phyloP scores from a whole-genome alignment of 257 asterid genomes.

The Penstemon eatonii region DNA sequence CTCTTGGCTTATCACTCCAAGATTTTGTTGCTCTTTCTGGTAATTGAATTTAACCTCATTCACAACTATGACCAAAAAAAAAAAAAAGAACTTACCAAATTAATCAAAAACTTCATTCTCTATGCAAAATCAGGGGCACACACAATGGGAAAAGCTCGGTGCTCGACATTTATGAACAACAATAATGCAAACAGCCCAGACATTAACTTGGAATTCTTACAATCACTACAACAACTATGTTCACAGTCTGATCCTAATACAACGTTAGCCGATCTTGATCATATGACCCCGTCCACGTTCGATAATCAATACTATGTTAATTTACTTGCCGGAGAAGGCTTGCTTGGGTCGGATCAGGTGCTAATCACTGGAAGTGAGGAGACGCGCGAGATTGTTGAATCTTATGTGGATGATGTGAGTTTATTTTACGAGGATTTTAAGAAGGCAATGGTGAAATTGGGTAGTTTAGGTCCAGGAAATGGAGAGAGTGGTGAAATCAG shows the following conservation, averaged over 20 bases:
- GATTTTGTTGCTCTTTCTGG: conserved; percentile 89
- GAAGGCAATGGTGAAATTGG: conserved; percentile 74
- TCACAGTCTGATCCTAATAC: conserved; percentile 38
- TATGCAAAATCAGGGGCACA: conserved; percentile 58
- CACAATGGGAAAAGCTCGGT: conserved; percentile 85
- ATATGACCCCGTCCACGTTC: conserved; percentile 48
- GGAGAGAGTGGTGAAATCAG: conserved; percentile 63
- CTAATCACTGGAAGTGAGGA: conserved; percentile 41
- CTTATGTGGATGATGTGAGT: conserved; percentile 41
- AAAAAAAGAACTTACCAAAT: not conserved
- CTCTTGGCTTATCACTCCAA: conserved; percentile 60
- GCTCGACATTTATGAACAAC: conserved; percentile 59
- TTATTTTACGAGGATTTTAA: conserved; percentile 54
- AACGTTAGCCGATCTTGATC: conserved; percentile 71
- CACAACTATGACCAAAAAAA: not conserved
- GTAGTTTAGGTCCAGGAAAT: conserved; percentile 37
- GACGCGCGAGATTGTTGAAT: conserved; percentile 38
- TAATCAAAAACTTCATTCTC: not conserved
- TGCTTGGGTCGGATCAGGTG: conserved; percentile 71
- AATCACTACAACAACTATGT: conserved; percentile 69
- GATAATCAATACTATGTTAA: conserved; percentile 77
- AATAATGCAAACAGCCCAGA: conserved; percentile 30
- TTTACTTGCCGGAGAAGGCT: conserved; percentile 66
- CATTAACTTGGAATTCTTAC: conserved; percentile 47
- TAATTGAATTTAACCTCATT: conserved; percentile 23